phyloP scores from a whole-genome alignment of 441 rosid genomes.

The Euphorbia celastroides region DNA sequence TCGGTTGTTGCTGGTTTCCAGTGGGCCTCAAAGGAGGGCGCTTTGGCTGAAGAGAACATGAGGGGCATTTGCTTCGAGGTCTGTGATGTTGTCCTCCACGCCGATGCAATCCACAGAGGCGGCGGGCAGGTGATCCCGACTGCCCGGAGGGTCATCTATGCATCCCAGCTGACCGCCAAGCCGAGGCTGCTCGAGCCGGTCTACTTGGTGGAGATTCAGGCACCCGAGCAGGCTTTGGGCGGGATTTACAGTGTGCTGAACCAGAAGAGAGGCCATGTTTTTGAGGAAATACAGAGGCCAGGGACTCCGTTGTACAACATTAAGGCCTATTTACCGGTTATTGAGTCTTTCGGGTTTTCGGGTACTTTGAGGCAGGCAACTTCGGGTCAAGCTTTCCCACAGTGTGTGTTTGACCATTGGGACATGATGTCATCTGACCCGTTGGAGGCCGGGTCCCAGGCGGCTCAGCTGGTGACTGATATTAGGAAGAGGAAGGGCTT shows the following conservation, averaged over 20 bases:
- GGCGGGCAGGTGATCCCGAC: constrained; percentile 56
- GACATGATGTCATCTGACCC: constrained; percentile 46
- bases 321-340: constrained; percentile 44
- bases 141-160: constrained; percentile 49
- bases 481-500: constrained; percentile 54
- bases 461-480: constrained; percentile 28
- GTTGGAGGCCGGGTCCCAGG: constrained; percentile 38
- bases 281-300: constrained; percentile 43
- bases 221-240: constrained; percentile 43
- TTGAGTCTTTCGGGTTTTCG: constrained; percentile 43
- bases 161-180: constrained; percentile 48
- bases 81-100: constrained; percentile 49
- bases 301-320: constrained; percentile 38
- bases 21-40: constrained; percentile 59
- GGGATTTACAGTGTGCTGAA: constrained; percentile 43
- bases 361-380: constrained; percentile 34
- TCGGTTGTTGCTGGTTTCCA: constrained; percentile 56
- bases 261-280: constrained; percentile 43
- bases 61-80: constrained; percentile 51
- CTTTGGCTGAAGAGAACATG: constrained; percentile 51
- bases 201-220: constrained; percentile 38
- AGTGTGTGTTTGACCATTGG: constrained; percentile 43
- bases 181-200: constrained; percentile 45
- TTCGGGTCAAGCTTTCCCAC: constrained; percentile 43
- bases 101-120: constrained; percentile 53